Evolutionary conservation across 352 stramenopile species (phyloP).

Genomic region (Pythium plurisporium): DNA sequence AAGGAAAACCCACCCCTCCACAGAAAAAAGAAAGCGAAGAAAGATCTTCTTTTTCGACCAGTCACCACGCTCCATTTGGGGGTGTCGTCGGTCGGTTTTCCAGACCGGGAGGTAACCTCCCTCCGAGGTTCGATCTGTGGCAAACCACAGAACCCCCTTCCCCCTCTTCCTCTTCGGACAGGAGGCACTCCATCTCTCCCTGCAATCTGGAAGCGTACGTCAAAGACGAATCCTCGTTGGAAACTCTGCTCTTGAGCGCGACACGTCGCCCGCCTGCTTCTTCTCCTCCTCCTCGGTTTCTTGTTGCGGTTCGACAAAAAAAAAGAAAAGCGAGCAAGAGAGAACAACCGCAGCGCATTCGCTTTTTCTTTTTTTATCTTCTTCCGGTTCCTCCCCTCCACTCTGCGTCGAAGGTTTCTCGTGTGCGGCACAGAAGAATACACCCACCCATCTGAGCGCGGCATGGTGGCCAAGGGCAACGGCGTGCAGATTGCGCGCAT

Average conservation of each 20-base stretch:
- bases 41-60: constrained; percentile 20
- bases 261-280: too few relatives aligned
- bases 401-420: background rate
- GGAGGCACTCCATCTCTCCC: background rate
- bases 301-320: constrained; percentile 8
- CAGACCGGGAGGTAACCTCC: too few relatives aligned
- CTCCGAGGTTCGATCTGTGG: constrained; percentile 4
- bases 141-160: constrained; percentile 1
- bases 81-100: constrained; percentile 7
- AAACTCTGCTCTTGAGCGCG: too few relatives aligned
- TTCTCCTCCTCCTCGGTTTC: too few relatives aligned
- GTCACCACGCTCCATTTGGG: background rate
- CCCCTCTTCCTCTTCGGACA: background rate
- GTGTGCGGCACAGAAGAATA: background rate
- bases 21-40: constrained; percentile 17
- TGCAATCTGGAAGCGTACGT: background rate
- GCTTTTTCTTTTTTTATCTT: constrained; percentile 18
- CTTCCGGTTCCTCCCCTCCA: background rate
- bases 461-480: constrained; percentile 10
- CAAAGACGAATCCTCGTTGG: constrained; percentile 5
- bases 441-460: background rate
- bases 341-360: background rate
- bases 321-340: constrained; percentile 5
- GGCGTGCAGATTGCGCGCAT: background rate
- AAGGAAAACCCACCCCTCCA: constrained; percentile 9